Percentiles rank a stretch among this genome's conserved stretches.
phyloP scores from a whole-genome alignment of 139 green algal species.

The Chlorella ohadii region DNA sequence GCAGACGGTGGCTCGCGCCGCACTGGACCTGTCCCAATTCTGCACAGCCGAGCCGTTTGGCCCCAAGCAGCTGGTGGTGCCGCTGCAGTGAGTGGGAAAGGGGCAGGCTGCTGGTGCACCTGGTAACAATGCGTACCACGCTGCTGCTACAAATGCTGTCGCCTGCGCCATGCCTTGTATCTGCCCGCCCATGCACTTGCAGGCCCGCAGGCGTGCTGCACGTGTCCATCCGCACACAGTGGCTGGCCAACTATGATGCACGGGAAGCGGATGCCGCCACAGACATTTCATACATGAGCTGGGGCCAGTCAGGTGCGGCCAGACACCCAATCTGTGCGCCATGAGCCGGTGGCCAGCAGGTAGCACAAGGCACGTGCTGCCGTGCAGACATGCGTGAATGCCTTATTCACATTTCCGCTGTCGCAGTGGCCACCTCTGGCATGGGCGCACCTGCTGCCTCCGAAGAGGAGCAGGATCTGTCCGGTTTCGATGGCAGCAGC shows the following conservation, averaged over 20 bases:
- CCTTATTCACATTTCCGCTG: too few species aligned
- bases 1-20: not conserved
- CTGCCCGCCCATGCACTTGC: not conserved
- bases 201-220: constrained; percentile 10
- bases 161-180: too few species aligned
- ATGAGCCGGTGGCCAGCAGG: too few species aligned
- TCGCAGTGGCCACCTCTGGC: too few species aligned
- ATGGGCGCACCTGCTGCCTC: not conserved
- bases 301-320: not conserved
- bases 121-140: too few species aligned
- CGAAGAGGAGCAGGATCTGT: constrained; percentile 26
- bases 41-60: constrained; percentile 22
- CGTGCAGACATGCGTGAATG: too few species aligned
- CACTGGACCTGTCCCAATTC: constrained; percentile 23
- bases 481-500: constrained; percentile 1
- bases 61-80: constrained; percentile 26
- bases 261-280: constrained; percentile 1
- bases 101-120: too few species aligned
- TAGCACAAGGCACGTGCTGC: too few species aligned
- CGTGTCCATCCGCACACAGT: constrained; percentile 3
- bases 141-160: too few species aligned
- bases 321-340: too few species aligned
- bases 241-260: constrained; percentile 8
- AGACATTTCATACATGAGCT: not conserved
- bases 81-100: constrained; percentile 22